Conservation (phyloP, 2,329 filamentous ascomycete species). For the Cyphellophora europaea region DNA sequence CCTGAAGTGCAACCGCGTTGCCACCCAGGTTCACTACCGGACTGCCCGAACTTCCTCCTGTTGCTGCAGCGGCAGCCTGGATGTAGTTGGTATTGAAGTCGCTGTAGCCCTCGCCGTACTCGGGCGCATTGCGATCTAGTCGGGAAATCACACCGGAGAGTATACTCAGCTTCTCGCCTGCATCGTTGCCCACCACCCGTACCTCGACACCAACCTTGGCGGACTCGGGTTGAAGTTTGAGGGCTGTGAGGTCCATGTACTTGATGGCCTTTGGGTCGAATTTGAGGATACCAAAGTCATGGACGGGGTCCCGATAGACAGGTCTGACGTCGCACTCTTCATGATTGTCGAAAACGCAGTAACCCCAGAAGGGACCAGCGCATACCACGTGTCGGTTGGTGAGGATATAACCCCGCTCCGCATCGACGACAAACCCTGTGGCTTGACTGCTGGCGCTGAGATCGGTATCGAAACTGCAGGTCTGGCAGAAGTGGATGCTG, state of each 20-base stretch:
- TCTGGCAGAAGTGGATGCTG: constrained; percentile 98
- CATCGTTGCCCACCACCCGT: constrained; percentile 94
- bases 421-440: constrained; percentile 95
- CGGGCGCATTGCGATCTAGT: constrained; percentile 89
- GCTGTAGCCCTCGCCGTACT: constrained; percentile 95
- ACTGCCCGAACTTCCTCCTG: constrained; percentile 95
- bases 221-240: constrained; percentile 74
- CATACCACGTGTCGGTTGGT: constrained; percentile 92
- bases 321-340: constrained; percentile 92
- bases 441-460: constrained; percentile 87
- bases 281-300: constrained; percentile 94
- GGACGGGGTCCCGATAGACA: constrained; percentile 94
- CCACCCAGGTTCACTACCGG: constrained; percentile 95
- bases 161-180: constrained; percentile 96
- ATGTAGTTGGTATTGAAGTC: constrained; percentile 98
- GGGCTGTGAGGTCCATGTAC: constrained; percentile 81
- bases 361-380: constrained; percentile 93
- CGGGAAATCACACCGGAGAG: constrained; percentile 94
- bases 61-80: constrained; percentile 92
- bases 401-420: constrained; percentile 79
- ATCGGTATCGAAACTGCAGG: constrained; percentile 97
- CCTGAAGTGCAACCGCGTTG: constrained; percentile 83
- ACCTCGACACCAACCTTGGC: constrained; percentile 88
- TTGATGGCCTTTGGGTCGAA: constrained; percentile 95
- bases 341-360: constrained; percentile 97